Percentiles rank a stretch among this genome's conserved stretches.
Evolutionary conservation across 1,284 basidiomycete species (phyloP).

Genomic region (Papiliotrema nemorosa): DNA sequence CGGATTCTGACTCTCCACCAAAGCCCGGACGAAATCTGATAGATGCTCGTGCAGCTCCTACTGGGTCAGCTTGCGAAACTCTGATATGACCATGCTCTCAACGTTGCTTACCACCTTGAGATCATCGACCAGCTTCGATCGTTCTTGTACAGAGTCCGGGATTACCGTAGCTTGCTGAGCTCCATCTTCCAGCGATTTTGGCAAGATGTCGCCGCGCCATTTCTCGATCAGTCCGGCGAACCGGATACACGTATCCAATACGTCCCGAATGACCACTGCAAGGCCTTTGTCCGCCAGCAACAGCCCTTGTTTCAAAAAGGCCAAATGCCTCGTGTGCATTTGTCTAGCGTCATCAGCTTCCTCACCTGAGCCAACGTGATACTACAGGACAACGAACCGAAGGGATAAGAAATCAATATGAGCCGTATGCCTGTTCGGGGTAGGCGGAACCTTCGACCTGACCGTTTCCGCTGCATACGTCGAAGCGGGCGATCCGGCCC

Average conservation of each 20-base stretch:
- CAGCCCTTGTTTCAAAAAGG: conserved; percentile 73
- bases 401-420: conserved; percentile 79
- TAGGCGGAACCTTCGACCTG: conserved; percentile 19
- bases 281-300: conserved; percentile 66
- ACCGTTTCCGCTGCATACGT: conserved; percentile 9
- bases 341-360: conserved; percentile 21
- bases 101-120: conserved; percentile 62
- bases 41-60: conserved; percentile 66
- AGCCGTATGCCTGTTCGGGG: conserved; percentile 21
- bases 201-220: conserved; percentile 88
- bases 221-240: conserved; percentile 79
- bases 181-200: conserved; percentile 74
- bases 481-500: conserved; percentile 2
- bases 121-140: conserved; percentile 63
- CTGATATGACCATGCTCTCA: not conserved
- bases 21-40: conserved; percentile 66
- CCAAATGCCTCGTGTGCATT: conserved; percentile 75
- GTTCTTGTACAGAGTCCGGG: conserved; percentile 56
- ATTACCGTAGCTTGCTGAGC: conserved; percentile 51
- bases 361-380: too few species aligned
- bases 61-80: conserved; percentile 1
- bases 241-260: conserved; percentile 75
- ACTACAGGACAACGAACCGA: conserved; percentile 50
- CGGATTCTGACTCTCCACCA: conserved; percentile 62
- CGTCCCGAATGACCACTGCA: conserved; percentile 62